Conservation (phyloP, 1,284 basidiomycete species). For the Rhodotorula sp. region DNA sequence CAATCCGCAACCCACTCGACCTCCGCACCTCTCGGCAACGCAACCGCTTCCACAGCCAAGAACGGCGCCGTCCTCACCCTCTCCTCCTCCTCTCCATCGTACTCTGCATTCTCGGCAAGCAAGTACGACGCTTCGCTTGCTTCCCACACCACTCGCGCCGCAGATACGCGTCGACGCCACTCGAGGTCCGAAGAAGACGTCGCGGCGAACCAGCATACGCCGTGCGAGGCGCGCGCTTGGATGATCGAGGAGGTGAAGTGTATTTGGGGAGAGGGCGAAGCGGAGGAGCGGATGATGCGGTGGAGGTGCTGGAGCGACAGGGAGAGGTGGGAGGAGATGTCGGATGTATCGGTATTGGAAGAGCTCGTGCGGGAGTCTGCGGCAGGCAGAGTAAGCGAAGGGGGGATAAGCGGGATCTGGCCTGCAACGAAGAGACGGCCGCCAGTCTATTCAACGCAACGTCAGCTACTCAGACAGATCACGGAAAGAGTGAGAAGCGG, state of each 20-base stretch:
- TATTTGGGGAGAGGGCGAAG: background rate
- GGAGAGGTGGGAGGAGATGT: slow-evolving; percentile 15
- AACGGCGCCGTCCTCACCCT: slow-evolving; percentile 52
- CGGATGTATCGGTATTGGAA: slow-evolving; percentile 43
- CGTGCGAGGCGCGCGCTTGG: background rate
- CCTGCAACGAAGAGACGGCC: slow-evolving; percentile 83
- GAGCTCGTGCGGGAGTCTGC: slow-evolving; percentile 50
- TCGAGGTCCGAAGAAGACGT: background rate
- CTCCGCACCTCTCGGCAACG: slow-evolving; percentile 71
- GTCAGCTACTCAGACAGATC: background rate
- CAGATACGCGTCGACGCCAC: background rate
- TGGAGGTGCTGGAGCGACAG: slow-evolving; percentile 30
- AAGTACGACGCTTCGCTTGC: background rate
- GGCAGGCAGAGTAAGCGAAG: slow-evolving; percentile 65
- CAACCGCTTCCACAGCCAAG: slow-evolving; percentile 66
- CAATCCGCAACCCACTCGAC: slow-evolving; percentile 55
- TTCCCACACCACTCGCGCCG: slow-evolving; percentile 3
- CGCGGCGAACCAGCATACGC: background rate
- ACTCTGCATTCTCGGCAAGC: background rate
- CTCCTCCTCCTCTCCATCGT: background rate
- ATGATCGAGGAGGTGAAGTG: background rate
- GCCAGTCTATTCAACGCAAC: slow-evolving; percentile 57
- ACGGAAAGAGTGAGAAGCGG: slow-evolving; percentile 3
- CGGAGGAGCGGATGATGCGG: slow-evolving; percentile 13
- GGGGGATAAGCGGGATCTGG: slow-evolving; percentile 86